Percentiles rank a stretch among this genome's conserved stretches.
These are phyloP conservation scores for Taphrina communis DNA, from an alignment of 1,139 yeast species.

Conservation along the genomic window DNA sequence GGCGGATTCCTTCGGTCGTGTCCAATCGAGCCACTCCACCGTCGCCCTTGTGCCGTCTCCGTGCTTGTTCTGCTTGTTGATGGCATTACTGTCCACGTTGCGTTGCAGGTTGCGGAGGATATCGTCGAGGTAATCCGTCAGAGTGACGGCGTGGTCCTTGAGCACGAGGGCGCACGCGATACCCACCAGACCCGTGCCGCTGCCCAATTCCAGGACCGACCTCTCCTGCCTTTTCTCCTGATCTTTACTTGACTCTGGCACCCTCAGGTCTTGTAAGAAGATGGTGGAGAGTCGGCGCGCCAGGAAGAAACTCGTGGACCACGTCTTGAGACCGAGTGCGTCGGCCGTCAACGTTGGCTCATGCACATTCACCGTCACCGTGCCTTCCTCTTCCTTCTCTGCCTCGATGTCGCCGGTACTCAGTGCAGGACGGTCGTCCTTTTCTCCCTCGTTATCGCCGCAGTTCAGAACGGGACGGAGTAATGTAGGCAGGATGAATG, in stretches of 20 bases:
- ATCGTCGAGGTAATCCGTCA: slow-evolving; percentile 76
- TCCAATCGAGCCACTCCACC: slow-evolving; percentile 29
- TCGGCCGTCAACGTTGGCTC: slow-evolving; percentile 91
- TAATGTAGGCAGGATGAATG: slow-evolving; percentile 50
- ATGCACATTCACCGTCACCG: slow-evolving; percentile 54
- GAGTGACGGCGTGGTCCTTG: slow-evolving; percentile 61
- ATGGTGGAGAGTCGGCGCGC: slow-evolving; percentile 60
- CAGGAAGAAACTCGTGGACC: slow-evolving; percentile 88
- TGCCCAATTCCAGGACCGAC: slow-evolving; percentile 77
- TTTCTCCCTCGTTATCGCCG: no score
- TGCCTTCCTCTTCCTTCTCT: neutral
- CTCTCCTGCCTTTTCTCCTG: slow-evolving; percentile 48
- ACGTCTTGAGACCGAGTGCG: slow-evolving; percentile 86
- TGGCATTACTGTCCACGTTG: slow-evolving; percentile 63
- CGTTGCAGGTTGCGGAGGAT: slow-evolving; percentile 69
- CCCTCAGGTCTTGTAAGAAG: slow-evolving; percentile 42
- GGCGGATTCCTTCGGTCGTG: slow-evolving; percentile 8
- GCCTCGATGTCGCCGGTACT: neutral
- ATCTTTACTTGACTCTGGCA: slow-evolving; percentile 19
- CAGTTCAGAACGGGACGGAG: neutral
- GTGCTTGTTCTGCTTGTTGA: neutral
- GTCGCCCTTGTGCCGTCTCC: neutral
- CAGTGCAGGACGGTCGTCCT: no score
- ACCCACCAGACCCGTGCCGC: slow-evolving; percentile 94
- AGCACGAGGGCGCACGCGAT: slow-evolving; percentile 61